Evolutionary conservation across 2,329 filamentous ascomycete species (phyloP).

Genomic region (Mycosphaerella sp.): DNA sequence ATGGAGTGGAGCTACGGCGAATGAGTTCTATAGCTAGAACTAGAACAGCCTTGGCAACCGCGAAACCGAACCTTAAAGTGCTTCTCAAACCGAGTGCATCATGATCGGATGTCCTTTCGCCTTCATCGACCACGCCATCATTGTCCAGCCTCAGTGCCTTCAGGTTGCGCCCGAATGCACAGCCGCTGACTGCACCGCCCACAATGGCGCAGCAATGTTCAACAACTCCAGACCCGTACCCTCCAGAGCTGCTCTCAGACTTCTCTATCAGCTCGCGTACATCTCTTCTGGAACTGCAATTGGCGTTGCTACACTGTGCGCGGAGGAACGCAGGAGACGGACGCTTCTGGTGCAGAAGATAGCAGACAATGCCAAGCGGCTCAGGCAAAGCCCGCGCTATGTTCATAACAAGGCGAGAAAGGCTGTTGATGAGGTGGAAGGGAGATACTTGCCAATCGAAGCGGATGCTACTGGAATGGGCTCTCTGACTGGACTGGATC

Average conservation of each 20-base stretch:
- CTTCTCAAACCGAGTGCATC: no score
- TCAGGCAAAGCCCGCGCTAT: slow-evolving; percentile 31
- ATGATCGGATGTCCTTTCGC: not conserved
- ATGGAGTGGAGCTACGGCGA: no score
- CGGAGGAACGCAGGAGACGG: slow-evolving; percentile 34
- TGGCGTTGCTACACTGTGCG: slow-evolving; percentile 32
- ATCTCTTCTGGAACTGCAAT: slow-evolving; percentile 36
- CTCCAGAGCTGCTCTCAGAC: slow-evolving; percentile 32
- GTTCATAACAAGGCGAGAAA: slow-evolving; percentile 19
- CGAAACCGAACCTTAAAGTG: no score
- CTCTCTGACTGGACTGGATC: not conserved
- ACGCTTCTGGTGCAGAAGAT: slow-evolving; percentile 32
- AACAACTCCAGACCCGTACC: slow-evolving; percentile 31
- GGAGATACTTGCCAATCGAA: not conserved
- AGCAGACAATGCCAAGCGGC: slow-evolving; percentile 33
- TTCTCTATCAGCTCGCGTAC: slow-evolving; percentile 37
- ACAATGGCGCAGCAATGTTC: slow-evolving; percentile 32
- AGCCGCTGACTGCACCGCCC: slow-evolving; percentile 14
- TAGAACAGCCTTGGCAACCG: no score
- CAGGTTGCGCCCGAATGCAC: slow-evolving; percentile 11
- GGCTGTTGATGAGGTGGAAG: not conserved
- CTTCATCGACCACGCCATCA: not conserved
- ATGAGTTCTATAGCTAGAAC: no score
- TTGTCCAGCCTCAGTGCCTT: not conserved
- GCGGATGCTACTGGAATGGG: not conserved